These are phyloP conservation scores for Rhodosorus marinus DNA, from an alignment of 23 red algal species.

Conservation along the genomic window DNA sequence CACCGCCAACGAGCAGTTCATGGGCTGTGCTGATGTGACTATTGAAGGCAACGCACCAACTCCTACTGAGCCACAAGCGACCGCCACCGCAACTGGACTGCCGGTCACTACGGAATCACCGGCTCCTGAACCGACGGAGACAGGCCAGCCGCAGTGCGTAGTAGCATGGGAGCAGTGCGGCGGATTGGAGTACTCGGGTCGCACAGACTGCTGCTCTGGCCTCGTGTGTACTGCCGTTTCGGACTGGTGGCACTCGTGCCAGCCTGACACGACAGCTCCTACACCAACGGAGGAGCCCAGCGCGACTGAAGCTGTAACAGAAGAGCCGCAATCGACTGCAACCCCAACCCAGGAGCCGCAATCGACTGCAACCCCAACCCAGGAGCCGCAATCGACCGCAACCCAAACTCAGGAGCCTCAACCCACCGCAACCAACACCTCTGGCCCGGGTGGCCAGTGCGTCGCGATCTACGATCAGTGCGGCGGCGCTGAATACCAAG, in stretches of 20 bases:
- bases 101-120: background rate
- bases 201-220: too few species aligned
- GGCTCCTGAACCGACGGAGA: background rate
- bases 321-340: background rate
- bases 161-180: too few species aligned
- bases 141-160: background rate
- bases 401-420: background rate
- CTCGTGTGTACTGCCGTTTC: too few species aligned
- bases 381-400: background rate
- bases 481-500: background rate
- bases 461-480: background rate
- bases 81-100: background rate
- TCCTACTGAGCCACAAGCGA: background rate
- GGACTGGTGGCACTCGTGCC: too few species aligned
- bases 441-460: background rate
- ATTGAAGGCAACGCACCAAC: background rate
- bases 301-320: background rate
- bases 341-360: background rate
- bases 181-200: too few species aligned
- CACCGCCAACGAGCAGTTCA: background rate
- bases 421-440: background rate
- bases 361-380: background rate
- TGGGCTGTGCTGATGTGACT: background rate
- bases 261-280: background rate
- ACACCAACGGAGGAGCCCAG: background rate